Base-by-base conservation (phyloP, 495 filamentous ascomycete genomes). In the Penicillium turbatum region DNA sequence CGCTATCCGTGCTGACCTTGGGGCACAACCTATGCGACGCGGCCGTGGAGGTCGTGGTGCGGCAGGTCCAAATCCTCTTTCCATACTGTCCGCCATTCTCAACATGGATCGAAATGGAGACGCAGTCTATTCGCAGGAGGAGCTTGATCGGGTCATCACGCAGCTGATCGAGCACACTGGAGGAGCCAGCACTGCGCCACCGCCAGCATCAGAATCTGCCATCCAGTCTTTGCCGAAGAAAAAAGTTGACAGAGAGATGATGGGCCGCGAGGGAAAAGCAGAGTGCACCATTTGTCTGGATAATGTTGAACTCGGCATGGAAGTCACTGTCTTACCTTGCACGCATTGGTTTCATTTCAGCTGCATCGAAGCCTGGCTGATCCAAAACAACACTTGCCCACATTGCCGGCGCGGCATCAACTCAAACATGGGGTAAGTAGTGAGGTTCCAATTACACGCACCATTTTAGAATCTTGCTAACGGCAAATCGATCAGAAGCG, bases 261-360 rank as follows among this genome's bases (percentile, higher is more conserved):
- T 92, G 21, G 81, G 76, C 4, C 57, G 65, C 19, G 79, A 79
- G 29, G 82, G 88, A 67, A 82, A 73, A 53, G 88, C 80, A 3
- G 92, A 95, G 57, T 96, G 91, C 63, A 89, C 88, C 21, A 92
- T 96, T 53, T 98, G 93, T 64, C 97, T 97, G 78, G 92, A 97
- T 50, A 79, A 88, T 2, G 84, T 95, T 31, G 75, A 82, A 37
- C 62, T 87, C 31, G 88, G 83, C 12, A 86, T 85, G 21, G 84
- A 91, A 65, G 88, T 93, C 6, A 82, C 85, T 0, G 78, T 86
- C 21, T 70, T 98, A 26, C 92, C 92, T 2, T 98, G 93, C 71
- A 85, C 78, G 3, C 93, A 98, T 62, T 95, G 89, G 88, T 98
- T 95, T 66, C 90, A 95, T 63, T 84, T 79, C 43, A 71, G 79